Percentiles rank a stretch among this genome's conserved stretches.
Conservation (phyloP, 2,329 filamentous ascomycete species). For the Pseudomassariella vexata region DNA sequence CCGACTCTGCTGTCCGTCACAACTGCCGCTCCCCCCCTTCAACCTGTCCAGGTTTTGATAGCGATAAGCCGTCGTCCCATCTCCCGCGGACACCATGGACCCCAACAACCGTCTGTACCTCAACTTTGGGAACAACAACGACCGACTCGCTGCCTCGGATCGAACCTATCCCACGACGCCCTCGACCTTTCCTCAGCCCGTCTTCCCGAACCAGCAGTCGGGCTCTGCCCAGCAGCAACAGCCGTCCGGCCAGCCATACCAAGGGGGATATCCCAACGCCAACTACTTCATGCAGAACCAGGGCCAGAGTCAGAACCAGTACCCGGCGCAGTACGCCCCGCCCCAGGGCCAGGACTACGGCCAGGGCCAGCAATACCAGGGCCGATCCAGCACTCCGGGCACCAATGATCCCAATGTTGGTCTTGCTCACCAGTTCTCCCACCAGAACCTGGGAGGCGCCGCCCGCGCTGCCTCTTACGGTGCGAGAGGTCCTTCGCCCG, state of each 20-base stretch:
- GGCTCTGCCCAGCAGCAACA: slow-evolving; percentile 31
- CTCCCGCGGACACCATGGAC: slow-evolving; percentile 40
- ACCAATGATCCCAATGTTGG: slow-evolving; percentile 83
- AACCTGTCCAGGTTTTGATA: too few relatives aligned
- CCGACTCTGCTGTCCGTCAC: too few relatives aligned
- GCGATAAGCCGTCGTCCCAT: too few relatives aligned
- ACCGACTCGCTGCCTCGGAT: slow-evolving; percentile 56
- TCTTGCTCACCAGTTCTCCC: slow-evolving; percentile 91
- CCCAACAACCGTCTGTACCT: slow-evolving; percentile 58
- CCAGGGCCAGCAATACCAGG: slow-evolving; percentile 34
- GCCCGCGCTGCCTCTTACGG: slow-evolving; percentile 66
- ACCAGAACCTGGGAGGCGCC: slow-evolving; percentile 81
- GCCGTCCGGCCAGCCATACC: slow-evolving; percentile 33
- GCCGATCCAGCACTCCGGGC: slow-evolving; percentile 51
- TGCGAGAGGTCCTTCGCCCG: slow-evolving; percentile 61
- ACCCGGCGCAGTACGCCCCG: slow-evolving; percentile 33
- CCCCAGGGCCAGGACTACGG: slow-evolving; percentile 19
- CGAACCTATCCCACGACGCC: slow-evolving; percentile 81
- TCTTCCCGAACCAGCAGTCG: slow-evolving; percentile 44
- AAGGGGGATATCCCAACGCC: slow-evolving; percentile 37
- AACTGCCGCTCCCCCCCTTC: too few relatives aligned
- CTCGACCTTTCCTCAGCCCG: slow-evolving; percentile 92
- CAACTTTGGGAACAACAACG: slow-evolving; percentile 62
- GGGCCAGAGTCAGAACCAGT: slow-evolving; percentile 45
- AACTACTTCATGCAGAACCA: slow-evolving; percentile 59